Conservation (phyloP, 805 yeast species). For the Kuraishia floccosa region DNA sequence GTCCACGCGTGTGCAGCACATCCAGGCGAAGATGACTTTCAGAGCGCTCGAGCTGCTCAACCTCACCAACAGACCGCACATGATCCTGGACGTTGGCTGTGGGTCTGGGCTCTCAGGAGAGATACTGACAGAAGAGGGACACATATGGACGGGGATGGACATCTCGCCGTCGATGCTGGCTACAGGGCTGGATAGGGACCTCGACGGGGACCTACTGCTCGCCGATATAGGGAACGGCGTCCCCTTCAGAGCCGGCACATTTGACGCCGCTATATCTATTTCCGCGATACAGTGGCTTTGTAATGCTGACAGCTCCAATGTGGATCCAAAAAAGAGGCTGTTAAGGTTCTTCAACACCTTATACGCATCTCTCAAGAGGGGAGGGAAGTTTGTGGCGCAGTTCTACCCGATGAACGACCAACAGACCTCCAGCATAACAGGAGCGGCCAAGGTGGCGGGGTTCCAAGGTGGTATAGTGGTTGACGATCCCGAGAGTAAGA, state of each 20-base stretch:
- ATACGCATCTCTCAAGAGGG: slow-evolving; percentile 77
- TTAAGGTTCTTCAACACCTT: slow-evolving; percentile 78
- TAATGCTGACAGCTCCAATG: slow-evolving; percentile 78
- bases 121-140: slow-evolving; percentile 87
- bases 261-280: slow-evolving; percentile 92
- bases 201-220: slow-evolving; percentile 86
- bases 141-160: slow-evolving; percentile 93
- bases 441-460: slow-evolving; percentile 88
- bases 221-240: slow-evolving; percentile 92
- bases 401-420: slow-evolving; percentile 88
- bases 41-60: slow-evolving; percentile 84
- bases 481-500: slow-evolving; percentile 88
- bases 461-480: slow-evolving; percentile 93
- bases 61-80: slow-evolving; percentile 52
- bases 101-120: slow-evolving; percentile 97
- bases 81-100: slow-evolving; percentile 86
- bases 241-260: slow-evolving; percentile 92
- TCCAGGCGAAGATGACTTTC: slow-evolving; percentile 95
- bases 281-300: slow-evolving; percentile 97
- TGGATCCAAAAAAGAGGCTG: slow-evolving; percentile 77
- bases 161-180: slow-evolving; percentile 95
- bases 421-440: slow-evolving; percentile 67
- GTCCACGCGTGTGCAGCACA: slow-evolving; percentile 94
- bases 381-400: slow-evolving; percentile 96
- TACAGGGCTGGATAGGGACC: slow-evolving; percentile 82